Evolutionary conservation across 2,329 filamentous ascomycete species (phyloP), one percentile per base, ranked within the genome.

Genomic region (Cryoendolithus antarcticus): DNA sequence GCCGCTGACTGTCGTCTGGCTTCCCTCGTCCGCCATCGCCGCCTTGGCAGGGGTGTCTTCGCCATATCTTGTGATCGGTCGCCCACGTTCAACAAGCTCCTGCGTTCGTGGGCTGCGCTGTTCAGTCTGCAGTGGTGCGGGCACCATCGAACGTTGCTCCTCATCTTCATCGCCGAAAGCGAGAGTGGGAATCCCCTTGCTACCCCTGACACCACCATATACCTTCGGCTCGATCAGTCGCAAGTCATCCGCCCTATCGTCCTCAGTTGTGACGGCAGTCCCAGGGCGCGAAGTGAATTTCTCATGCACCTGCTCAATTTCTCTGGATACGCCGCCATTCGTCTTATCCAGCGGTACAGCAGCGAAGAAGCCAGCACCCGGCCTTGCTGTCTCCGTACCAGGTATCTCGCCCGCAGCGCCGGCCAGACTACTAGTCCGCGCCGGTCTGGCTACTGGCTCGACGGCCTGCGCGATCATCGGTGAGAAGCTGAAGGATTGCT

Each of bases 1-100:
- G 0, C 83, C 75, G n/a, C 86, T 93, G 24, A 95, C 67, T 30
- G 80, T 71, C 15, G 88, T 95, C 62, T 95, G 89, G 9, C 82
- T 81, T 38, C 79, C 75, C 48, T 82, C 80, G 51, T 93, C 85
- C 12, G 69, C 38, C 48, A 54, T 51, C 3, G 46, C 40, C 32
- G 42, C 46, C 38, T 45, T 45, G 15, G 39, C 38, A 12, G 41
- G 39, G 39, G 40, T n/a, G 40, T 35, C 19, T 38, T 38, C 3
- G 40, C 39, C 32, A 38, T 42, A 5, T 19, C 29, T 38, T 21
- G 40, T 38, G 27, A 37, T 6, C 9, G 39, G 21, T 9, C 35
- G 24, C 21, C 37, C 31, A 27, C 37, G 39, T 11, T 41, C 38
- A 13, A 34, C 24, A 9, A 40, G 30, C 11, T 32, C 30, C 15